Conservation (phyloP, 371 early-diverging fungal genomes). For the Actinomortierella ambigua region DNA sequence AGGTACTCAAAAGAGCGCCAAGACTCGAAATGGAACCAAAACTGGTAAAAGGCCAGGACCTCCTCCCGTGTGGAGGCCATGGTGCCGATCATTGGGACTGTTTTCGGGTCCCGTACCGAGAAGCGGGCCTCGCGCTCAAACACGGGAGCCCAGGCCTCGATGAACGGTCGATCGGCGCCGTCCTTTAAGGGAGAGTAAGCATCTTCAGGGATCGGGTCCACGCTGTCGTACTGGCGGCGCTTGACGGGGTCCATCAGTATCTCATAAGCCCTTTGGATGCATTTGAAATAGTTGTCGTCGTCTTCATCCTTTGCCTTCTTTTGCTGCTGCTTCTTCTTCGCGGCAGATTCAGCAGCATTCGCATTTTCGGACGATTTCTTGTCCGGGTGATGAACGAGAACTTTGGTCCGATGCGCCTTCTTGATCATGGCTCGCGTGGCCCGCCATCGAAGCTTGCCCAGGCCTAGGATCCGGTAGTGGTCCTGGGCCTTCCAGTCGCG, state of each 20-base stretch:
- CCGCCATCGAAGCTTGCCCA: slow-evolving; percentile 77
- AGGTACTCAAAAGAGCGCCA: slow-evolving; percentile 98
- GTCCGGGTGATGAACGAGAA: slow-evolving; percentile 88
- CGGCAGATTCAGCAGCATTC: slow-evolving; percentile 29
- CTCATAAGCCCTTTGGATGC: slow-evolving; percentile 96
- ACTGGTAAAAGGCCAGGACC: slow-evolving; percentile 95
- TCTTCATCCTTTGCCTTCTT: slow-evolving; percentile 42
- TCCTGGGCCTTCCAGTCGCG: slow-evolving; percentile 90
- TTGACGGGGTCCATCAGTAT: slow-evolving; percentile 88
- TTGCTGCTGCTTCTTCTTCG: slow-evolving; percentile 6
- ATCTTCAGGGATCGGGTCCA: slow-evolving; percentile 77
- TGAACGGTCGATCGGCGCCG: slow-evolving; percentile 79
- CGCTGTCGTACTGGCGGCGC: slow-evolving; percentile 96
- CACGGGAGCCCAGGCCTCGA: slow-evolving; percentile 82
- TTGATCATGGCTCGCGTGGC: slow-evolving; percentile 85
- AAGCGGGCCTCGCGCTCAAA: slow-evolving; percentile 87
- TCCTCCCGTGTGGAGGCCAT: slow-evolving; percentile 73
- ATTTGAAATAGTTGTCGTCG: slow-evolving; percentile 97
- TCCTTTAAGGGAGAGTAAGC: slow-evolving; percentile 72
- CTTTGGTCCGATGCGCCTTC: slow-evolving; percentile 77
- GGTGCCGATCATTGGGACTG: slow-evolving; percentile 84
- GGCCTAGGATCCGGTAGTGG: slow-evolving; percentile 85
- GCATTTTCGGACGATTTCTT: slow-evolving; percentile 78
- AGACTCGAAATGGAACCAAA: slow-evolving; percentile 95
- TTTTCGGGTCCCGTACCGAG: slow-evolving; percentile 83